These are phyloP conservation scores for Rheum nobile DNA, from an alignment of 148 eudicot species.

Conservation along the genomic window DNA sequence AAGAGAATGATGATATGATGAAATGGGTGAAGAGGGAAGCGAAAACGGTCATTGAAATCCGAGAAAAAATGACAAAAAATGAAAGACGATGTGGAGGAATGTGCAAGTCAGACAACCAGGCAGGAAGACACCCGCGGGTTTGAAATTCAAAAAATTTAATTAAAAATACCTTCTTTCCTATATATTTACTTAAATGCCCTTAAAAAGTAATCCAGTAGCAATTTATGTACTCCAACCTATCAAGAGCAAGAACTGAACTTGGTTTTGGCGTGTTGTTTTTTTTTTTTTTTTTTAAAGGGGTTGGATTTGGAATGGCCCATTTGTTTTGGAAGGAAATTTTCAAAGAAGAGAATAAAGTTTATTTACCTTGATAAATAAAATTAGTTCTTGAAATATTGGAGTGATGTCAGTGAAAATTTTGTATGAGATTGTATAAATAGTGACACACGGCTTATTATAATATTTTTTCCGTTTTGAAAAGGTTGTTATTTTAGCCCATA, in stretches of 20 bases:
- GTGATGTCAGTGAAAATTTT: background rate
- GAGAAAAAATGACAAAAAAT: background rate
- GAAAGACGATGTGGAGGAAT: slow-evolving; percentile 12
- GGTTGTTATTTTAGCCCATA: too few relatives aligned
- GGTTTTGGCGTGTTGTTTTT: too few relatives aligned
- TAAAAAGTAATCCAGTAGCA: background rate
- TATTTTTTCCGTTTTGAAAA: too few relatives aligned
- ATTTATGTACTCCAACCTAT: too few relatives aligned
- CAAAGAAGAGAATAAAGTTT: background rate
- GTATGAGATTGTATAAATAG: too few relatives aligned
- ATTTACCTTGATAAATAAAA: background rate
- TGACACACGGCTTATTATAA: too few relatives aligned
- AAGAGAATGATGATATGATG: background rate
- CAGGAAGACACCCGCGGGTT: slow-evolving; percentile 2
- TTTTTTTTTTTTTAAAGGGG: background rate
- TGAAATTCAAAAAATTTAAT: slow-evolving; percentile 18
- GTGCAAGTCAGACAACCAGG: background rate
- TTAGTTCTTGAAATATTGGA: background rate
- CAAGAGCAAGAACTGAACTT: too few relatives aligned
- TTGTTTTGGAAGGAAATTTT: background rate
- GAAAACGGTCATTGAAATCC: slow-evolving; percentile 2
- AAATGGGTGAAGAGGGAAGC: background rate
- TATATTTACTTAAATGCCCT: background rate
- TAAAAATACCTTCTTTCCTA: too few relatives aligned
- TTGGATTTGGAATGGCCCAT: background rate